These are phyloP conservation scores for Przewalskia tangutica DNA, from an alignment of 257 asterid genomes.

Conservation along the genomic window DNA sequence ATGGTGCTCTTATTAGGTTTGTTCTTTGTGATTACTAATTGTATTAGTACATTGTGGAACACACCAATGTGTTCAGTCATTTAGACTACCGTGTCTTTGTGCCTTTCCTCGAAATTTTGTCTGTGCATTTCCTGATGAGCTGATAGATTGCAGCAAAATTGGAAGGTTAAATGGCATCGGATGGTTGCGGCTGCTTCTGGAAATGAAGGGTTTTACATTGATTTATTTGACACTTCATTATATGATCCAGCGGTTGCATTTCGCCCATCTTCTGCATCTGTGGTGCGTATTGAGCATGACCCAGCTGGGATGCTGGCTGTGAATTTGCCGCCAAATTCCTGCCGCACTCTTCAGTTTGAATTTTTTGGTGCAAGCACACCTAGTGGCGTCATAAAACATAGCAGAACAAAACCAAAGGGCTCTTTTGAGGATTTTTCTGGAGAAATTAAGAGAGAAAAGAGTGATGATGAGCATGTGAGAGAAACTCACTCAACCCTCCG, in stretches of 20 bases:
- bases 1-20: slow-evolving; percentile 96
- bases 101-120: background rate
- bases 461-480: slow-evolving; percentile 61
- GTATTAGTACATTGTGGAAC: background rate
- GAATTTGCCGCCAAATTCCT: slow-evolving; percentile 62
- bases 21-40: background rate
- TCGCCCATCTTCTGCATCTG: slow-evolving; percentile 76
- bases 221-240: slow-evolving; percentile 78
- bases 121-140: slow-evolving; percentile 18
- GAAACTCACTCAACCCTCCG: slow-evolving; percentile 63
- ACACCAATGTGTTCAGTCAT: background rate
- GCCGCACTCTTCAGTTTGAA: slow-evolving; percentile 77
- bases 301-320: slow-evolving; percentile 93
- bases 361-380: slow-evolving; percentile 51
- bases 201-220: slow-evolving; percentile 88
- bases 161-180: slow-evolving; percentile 92
- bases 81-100: background rate
- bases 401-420: slow-evolving; percentile 12
- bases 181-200: slow-evolving; percentile 91
- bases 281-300: slow-evolving; percentile 81
- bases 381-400: slow-evolving; percentile 22
- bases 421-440: slow-evolving; percentile 25
- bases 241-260: slow-evolving; percentile 56
- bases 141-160: slow-evolving; percentile 86
- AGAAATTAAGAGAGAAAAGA: slow-evolving; percentile 34